These are phyloP conservation scores for Ochromonas danica DNA, from an alignment of 108 stramenopile species.

Conservation along the genomic window DNA sequence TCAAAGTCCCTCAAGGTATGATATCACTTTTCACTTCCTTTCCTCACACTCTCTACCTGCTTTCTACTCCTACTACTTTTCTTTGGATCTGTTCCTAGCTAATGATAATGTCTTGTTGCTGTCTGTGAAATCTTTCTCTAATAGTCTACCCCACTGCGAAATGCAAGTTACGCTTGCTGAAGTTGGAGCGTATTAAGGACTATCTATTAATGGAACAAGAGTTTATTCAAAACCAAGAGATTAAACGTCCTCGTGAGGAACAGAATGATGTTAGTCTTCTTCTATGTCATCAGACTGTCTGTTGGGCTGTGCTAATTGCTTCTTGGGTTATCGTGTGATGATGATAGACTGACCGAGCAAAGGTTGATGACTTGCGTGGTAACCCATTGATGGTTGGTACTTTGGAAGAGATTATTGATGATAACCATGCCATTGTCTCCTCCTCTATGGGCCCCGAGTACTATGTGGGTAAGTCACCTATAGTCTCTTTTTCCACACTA, in stretches of 20 bases:
- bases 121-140: conserved; percentile 52
- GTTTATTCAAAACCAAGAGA: conserved; percentile 98
- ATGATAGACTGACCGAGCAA: conserved; percentile 69
- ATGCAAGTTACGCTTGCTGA: conserved; percentile 93
- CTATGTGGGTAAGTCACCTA: conserved; percentile 97
- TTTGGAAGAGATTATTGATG: conserved; percentile 98
- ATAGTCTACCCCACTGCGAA: conserved; percentile 87
- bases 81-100: not conserved
- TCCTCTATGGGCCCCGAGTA: conserved; percentile 94
- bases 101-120: not conserved
- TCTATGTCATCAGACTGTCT: not conserved
- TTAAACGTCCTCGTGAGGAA: conserved; percentile 93
- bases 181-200: conserved; percentile 97
- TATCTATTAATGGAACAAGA: conserved; percentile 97
- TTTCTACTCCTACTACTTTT: not conserved
- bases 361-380: conserved; percentile 97
- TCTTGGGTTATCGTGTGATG: not conserved
- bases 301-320: not conserved
- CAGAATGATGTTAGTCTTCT: conserved; percentile 70
- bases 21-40: not conserved
- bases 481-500: too few species aligned
- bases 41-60: not conserved
- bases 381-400: conserved; percentile 89
- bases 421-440: conserved; percentile 97
- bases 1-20: conserved; percentile 56